These are phyloP conservation scores for Sabuloglossum arenarium DNA, from an alignment of 495 filamentous ascomycete species.

Conservation along the genomic window DNA sequence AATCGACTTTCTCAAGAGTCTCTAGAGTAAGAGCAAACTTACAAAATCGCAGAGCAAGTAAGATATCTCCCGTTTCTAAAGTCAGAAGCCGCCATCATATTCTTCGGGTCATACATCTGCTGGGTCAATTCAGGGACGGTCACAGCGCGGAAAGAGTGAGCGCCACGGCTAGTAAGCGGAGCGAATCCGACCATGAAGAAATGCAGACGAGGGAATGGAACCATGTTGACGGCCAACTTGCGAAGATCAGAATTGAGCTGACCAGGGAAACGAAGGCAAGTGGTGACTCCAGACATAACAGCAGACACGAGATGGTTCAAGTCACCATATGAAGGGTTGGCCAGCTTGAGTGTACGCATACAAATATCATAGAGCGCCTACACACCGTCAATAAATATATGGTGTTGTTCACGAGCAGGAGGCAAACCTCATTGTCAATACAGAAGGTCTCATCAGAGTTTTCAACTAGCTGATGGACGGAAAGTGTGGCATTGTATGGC, in stretches of 20 bases:
- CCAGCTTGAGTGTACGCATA: slow-evolving; percentile 98
- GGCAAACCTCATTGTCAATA: slow-evolving; percentile 93
- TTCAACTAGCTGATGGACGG: slow-evolving; percentile 98
- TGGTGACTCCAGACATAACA: slow-evolving; percentile 99
- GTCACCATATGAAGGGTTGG: slow-evolving; percentile 95
- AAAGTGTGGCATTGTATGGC: slow-evolving; percentile 99
- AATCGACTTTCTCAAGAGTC: neutral
- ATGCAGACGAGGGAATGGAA: slow-evolving; percentile 99
- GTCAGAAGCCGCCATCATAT: slow-evolving; percentile 99
- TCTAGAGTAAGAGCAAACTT: slow-evolving; percentile 8
- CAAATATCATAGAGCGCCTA: slow-evolving; percentile 98
- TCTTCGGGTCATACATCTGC: slow-evolving; percentile 99
- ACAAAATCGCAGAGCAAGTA: slow-evolving; percentile 97
- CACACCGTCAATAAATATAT: slow-evolving; percentile 10
- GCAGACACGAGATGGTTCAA: slow-evolving; percentile 98
- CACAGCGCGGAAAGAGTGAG: slow-evolving; percentile 90
- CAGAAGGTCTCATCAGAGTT: slow-evolving; percentile 99
- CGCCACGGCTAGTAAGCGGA: slow-evolving; percentile 89
- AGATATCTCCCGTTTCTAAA: slow-evolving; percentile 99
- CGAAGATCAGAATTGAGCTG: slow-evolving; percentile 99
- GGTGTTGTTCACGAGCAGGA: neutral
- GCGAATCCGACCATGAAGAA: slow-evolving; percentile 99
- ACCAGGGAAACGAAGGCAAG: slow-evolving; percentile 95
- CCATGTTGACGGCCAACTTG: slow-evolving; percentile 99
- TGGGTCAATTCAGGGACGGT: slow-evolving; percentile 97